Evolutionary conservation across 257 asterid genomes (phyloP).

Genomic region (Gentiana straminea): DNA sequence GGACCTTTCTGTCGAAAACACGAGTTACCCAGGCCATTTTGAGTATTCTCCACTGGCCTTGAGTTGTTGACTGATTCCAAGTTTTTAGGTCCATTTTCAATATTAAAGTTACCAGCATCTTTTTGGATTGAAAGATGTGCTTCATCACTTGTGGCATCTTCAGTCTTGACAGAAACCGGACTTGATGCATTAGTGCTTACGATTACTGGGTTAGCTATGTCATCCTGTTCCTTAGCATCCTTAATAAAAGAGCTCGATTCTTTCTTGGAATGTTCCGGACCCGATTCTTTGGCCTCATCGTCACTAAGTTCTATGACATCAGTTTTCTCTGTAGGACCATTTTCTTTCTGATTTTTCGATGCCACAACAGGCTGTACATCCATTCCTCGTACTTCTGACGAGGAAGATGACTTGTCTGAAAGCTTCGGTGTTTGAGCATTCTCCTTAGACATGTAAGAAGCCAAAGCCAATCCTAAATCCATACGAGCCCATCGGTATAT

Average conservation of each 20-base stretch:
- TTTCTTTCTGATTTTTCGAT: conserved; percentile 33
- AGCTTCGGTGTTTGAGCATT: conserved; percentile 22
- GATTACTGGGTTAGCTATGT: conserved; percentile 11
- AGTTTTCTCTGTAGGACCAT: conserved; percentile 18
- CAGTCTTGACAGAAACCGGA: conserved; percentile 31
- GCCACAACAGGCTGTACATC: conserved; percentile 16
- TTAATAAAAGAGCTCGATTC: conserved; percentile 18
- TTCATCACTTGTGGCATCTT: conserved; percentile 27
- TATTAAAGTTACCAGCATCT: conserved; percentile 15
- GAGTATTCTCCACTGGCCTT: conserved; percentile 33
- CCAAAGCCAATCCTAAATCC: conserved; percentile 86
- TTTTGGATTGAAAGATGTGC: conserved; percentile 16
- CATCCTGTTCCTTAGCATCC: conserved; percentile 18
- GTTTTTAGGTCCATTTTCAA: conserved; percentile 24
- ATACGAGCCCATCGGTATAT: conserved; percentile 95
- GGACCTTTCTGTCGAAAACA: conserved; percentile 82
- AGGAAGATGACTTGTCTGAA: conserved; percentile 23
- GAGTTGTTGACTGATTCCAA: conserved; percentile 33
- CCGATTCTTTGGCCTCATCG: conserved; percentile 47
- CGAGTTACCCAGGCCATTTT: conserved; percentile 30
- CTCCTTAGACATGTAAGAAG: conserved; percentile 69
- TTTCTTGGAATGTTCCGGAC: conserved; percentile 21
- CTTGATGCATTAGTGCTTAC: conserved; percentile 19
- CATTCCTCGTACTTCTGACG: conserved; percentile 36
- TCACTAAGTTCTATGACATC: conserved; percentile 54